Percentiles rank a stretch among this genome's conserved stretches.
phyloP scores from a whole-genome alignment of 148 eudicot genomes.

The Arbutus unedo region DNA sequence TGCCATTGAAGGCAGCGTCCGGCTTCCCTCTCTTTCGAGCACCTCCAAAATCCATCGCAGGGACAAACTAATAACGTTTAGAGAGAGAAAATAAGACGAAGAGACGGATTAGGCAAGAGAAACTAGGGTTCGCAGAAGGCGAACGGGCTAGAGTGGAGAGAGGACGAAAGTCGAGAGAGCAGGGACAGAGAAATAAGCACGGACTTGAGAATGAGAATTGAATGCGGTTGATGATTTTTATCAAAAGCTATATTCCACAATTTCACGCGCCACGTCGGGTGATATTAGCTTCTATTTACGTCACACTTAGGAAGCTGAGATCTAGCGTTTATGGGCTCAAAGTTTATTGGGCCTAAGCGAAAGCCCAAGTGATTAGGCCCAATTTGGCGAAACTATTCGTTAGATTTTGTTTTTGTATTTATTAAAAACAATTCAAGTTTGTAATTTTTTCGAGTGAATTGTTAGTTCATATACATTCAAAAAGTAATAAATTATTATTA shows the following conservation, averaged over 20 bases:
- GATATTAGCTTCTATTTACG: not conserved
- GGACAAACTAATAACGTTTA: not conserved
- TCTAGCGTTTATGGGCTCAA: not conserved
- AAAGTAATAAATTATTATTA: too few relatives aligned
- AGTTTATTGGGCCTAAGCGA: not conserved
- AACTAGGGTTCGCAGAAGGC: not conserved
- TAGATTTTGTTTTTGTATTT: too few relatives aligned
- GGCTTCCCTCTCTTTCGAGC: slow-evolving; percentile 54
- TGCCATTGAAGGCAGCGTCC: slow-evolving; percentile 45
- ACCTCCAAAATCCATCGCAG: slow-evolving; percentile 58
- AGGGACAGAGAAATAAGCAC: slow-evolving; percentile 14
- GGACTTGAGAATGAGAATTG: slow-evolving; percentile 24
- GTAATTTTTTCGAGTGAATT: too few relatives aligned
- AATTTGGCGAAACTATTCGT: too few relatives aligned
- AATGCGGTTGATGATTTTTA: slow-evolving; percentile 16
- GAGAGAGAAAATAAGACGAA: not conserved
- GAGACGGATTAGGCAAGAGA: not conserved
- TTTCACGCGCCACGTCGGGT: slow-evolving; percentile 1
- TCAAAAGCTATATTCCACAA: not conserved
- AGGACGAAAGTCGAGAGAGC: not conserved
- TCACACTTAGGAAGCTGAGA: not conserved
- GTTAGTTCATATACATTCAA: too few relatives aligned
- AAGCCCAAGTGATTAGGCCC: not conserved
- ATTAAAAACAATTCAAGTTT: too few relatives aligned
- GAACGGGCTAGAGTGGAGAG: not conserved